Conservation (phyloP, 2,329 filamentous ascomycete genomes). For the Penicillium brevicompactum region DNA sequence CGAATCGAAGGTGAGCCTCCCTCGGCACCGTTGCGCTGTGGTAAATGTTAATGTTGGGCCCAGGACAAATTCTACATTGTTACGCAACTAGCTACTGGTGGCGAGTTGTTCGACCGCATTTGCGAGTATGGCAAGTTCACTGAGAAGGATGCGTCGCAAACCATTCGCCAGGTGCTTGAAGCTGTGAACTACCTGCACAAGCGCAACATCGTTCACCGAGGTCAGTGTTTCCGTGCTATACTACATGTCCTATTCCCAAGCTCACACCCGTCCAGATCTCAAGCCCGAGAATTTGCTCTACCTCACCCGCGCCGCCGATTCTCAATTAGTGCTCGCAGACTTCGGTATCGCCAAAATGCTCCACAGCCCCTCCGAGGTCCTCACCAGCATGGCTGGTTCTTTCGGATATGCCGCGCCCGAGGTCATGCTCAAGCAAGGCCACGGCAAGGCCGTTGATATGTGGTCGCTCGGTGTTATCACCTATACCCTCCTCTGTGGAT, state of each 20-base stretch:
- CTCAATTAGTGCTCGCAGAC: slow-evolving; percentile 89
- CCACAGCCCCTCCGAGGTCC: slow-evolving; percentile 82
- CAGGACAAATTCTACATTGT: slow-evolving; percentile 99
- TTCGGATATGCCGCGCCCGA: slow-evolving; percentile 98
- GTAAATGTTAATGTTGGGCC: not conserved
- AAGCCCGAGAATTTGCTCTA: slow-evolving; percentile 98
- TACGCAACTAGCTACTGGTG: slow-evolving; percentile 91
- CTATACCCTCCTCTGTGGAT: slow-evolving; percentile 95
- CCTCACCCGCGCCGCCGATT: slow-evolving; percentile 73
- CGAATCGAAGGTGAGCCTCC: slow-evolving; percentile 77
- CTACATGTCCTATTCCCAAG: not conserved
- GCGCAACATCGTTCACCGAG: slow-evolving; percentile 94
- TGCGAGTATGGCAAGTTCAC: slow-evolving; percentile 98
- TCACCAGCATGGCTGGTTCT: slow-evolving; percentile 97
- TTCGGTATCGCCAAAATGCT: slow-evolving; percentile 99
- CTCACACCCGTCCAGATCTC: slow-evolving; percentile 64
- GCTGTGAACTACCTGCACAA: slow-evolving; percentile 93
- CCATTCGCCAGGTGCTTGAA: slow-evolving; percentile 88
- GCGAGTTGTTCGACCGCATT: slow-evolving; percentile 96
- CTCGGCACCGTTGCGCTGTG: not conserved
- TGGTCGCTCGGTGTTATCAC: slow-evolving; percentile 99
- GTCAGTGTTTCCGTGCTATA: slow-evolving; percentile 49
- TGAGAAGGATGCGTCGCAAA: slow-evolving; percentile 95
- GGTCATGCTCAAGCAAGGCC: slow-evolving; percentile 96
- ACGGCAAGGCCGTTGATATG: slow-evolving; percentile 98